Percentiles rank a stretch among this genome's conserved stretches.
Evolutionary conservation across 352 stramenopile species (phyloP).

Genomic region (Elongisporangium senticosum): DNA sequence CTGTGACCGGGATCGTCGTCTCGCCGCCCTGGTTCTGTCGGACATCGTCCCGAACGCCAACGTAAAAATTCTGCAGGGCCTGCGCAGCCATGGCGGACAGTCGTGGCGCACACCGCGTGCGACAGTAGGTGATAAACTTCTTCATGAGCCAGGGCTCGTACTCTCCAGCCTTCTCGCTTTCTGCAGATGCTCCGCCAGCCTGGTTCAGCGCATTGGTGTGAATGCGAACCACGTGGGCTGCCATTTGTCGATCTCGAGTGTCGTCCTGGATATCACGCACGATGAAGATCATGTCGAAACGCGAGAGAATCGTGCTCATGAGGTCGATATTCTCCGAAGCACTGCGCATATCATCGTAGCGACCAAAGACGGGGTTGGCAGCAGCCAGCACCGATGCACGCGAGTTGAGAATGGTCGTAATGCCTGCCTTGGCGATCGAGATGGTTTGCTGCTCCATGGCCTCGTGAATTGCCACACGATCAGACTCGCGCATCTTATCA

Average conservation of each 20-base stretch:
- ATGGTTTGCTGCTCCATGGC: constrained; percentile 99
- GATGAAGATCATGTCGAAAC: constrained; percentile 99
- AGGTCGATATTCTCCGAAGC: constrained; percentile 99
- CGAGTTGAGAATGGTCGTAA: constrained; percentile 98
- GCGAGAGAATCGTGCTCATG: constrained; percentile 98
- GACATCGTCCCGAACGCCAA: constrained; percentile 96
- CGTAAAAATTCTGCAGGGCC: constrained; percentile 95
- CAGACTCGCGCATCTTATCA: constrained; percentile 92
- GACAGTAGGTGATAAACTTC: constrained; percentile 98
- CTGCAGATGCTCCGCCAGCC: constrained; percentile 16
- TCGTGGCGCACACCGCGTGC: constrained; percentile 89
- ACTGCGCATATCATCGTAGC: constrained; percentile 98
- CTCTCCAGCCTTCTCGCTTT: constrained; percentile 34
- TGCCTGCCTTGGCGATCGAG: constrained; percentile 98
- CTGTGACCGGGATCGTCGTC: constrained; percentile 95
- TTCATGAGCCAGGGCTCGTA: constrained; percentile 92
- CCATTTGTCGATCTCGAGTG: constrained; percentile 94
- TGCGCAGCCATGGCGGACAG: constrained; percentile 91
- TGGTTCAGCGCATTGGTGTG: constrained; percentile 88
- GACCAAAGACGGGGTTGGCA: constrained; percentile 97
- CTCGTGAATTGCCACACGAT: constrained; percentile 98
- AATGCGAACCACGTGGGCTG: constrained; percentile 97
- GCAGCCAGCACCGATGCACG: constrained; percentile 90
- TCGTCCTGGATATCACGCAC: constrained; percentile 98
- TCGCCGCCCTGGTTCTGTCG: constrained; percentile 72